These are phyloP conservation scores for Cladophialophora psammophila DNA, from an alignment of 2,329 filamentous ascomycete genomes.

Conservation along the genomic window DNA sequence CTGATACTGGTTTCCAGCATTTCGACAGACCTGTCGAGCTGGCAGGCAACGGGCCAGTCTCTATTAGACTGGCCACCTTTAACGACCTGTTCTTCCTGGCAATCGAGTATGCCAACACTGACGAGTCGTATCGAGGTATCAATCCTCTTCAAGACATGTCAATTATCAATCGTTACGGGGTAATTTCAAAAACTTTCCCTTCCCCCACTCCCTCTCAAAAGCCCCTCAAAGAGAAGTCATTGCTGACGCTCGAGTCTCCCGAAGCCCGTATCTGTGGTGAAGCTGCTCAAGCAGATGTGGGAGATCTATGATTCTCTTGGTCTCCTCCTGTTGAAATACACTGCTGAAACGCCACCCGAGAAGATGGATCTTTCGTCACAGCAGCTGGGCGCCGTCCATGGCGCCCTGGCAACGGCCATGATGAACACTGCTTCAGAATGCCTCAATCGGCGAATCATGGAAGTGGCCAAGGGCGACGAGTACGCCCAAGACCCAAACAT, in stretches of 20 bases:
- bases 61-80: not conserved
- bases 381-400: not conserved
- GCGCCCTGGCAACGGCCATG: not conserved
- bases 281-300: not conserved
- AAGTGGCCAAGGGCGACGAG: constrained; percentile 4
- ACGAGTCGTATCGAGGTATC: not conserved
- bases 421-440: not conserved
- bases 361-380: not conserved
- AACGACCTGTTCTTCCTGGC: not conserved
- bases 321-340: not conserved
- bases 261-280: not conserved
- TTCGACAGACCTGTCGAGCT: not conserved
- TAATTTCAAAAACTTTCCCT: not conserved
- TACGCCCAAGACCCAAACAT: not conserved
- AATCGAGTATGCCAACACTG: not conserved
- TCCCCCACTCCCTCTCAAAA: not conserved
- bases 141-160: not conserved
- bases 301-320: not conserved
- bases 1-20: not conserved
- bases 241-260: not conserved
- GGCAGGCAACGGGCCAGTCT: not conserved
- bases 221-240: not conserved
- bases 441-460: not conserved
- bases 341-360: not conserved
- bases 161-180: not conserved